Evolutionary conservation across 768 basidiomycete species (phyloP).

Genomic region (Amanita phalloides): DNA sequence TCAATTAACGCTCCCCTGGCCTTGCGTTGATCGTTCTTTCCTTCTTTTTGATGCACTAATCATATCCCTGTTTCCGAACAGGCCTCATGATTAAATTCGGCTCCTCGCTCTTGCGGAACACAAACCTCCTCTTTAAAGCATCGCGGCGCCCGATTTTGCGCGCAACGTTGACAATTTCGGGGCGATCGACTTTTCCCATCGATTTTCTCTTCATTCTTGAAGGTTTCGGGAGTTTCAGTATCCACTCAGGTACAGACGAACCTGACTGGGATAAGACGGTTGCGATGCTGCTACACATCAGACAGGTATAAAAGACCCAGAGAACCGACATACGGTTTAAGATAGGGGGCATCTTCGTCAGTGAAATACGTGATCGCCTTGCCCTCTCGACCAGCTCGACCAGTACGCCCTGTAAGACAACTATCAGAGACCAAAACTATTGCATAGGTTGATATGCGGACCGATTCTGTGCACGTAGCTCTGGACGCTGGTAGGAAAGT

Average conservation of each 20-base stretch:
- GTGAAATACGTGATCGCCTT: conserved; percentile 96
- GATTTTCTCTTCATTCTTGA: conserved; percentile 77
- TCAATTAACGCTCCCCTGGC: conserved; percentile 5
- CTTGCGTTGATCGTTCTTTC: conserved; percentile 27
- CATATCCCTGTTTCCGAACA: conserved; percentile 52
- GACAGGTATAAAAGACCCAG: background rate
- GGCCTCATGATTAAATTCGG: background rate
- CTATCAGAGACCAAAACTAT: conserved; percentile 1
- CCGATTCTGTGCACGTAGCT: conserved; percentile 96
- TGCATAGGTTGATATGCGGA: conserved; percentile 14
- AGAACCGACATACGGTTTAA: conserved; percentile 63
- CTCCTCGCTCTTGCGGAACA: background rate
- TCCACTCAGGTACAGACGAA: conserved; percentile 89
- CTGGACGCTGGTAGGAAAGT: conserved; percentile 92
- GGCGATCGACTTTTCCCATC: conserved; percentile 79
- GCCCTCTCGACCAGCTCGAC: conserved; percentile 85
- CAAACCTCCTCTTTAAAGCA: conserved; percentile 64
- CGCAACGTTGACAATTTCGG: conserved; percentile 64
- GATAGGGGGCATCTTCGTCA: conserved; percentile 81
- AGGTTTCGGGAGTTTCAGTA: conserved; percentile 87
- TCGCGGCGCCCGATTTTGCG: conserved; percentile 58
- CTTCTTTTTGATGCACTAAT: conserved; percentile 63
- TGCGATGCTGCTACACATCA: conserved; percentile 53
- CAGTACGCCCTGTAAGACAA: conserved; percentile 65
- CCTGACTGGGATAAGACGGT: conserved; percentile 94